Evolutionary conservation across 768 basidiomycete genomes (phyloP), one percentile per base, ranked within the genome.

Genomic region (Xerocomellus dryophilus): DNA sequence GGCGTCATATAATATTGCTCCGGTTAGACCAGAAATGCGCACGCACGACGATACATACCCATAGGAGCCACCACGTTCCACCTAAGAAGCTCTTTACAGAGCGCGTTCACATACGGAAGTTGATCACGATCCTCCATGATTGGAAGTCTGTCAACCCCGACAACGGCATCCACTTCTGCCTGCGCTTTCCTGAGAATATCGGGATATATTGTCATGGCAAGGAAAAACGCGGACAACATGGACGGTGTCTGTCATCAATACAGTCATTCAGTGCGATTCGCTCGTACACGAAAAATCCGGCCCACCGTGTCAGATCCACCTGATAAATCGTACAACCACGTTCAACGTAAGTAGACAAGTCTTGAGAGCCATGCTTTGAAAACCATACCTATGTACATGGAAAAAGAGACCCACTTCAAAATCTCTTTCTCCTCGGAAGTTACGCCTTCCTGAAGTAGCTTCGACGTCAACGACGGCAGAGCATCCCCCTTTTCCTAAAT

Each of bases 271-370:
- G 23, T 11, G 9, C 11, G 14, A 39, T 23, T 35, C 5, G 4
- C 14, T 44, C 17, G 7, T 8, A 8, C 2, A 20, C 5, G 17
- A 31, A 77, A 67, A 17, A 71, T 71, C 7, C 7, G 8, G 31
- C 51, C 18, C 12, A 58, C 62, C 1, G 57, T 62, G 11, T 65
- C 61, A 3, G 58, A 31, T 45, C 52, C 64, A 25, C 39, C 80
- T 78, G 39, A 41, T 34, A 34, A 10, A 44, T 14, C 7, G 36
- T 12, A 14, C 10, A 41, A 20, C 4, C 9, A 36, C 4, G 5
- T 21, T 34, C 4, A 2, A 29, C 5, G n/a, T 5, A n/a, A 53
- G 17, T 17, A 18, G 3, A 12, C n/a, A 17, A 1, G 2, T 17
- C 2, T 23, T 2, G 10, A 2, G 2, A 23, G 14, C 5, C 20